These are phyloP conservation scores for Coprinopsis cinerea DNA, from an alignment of 768 basidiomycete genomes.

Conservation along the genomic window DNA sequence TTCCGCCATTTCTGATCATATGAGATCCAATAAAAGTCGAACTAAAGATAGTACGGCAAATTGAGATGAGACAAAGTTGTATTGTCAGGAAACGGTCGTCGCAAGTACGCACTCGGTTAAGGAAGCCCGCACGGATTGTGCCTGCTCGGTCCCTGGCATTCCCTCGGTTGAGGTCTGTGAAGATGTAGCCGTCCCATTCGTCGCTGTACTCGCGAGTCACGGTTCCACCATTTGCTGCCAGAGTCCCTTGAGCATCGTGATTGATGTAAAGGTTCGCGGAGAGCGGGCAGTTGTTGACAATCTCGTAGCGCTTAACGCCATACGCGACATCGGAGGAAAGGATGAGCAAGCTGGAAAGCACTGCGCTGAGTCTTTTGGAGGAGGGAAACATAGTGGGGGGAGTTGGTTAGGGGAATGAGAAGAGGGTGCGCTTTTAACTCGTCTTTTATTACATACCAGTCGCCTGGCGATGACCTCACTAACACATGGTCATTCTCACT, in stretches of 20 bases:
- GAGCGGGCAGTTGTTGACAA: conserved; percentile 11
- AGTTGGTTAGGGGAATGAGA: too few species aligned
- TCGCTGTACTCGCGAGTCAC: not conserved
- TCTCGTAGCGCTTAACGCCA: conserved; percentile 2
- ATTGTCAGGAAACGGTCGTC: not conserved
- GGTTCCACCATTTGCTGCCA: conserved; percentile 1
- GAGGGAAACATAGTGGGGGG: too few species aligned
- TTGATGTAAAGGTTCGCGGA: conserved; percentile 10
- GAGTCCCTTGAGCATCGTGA: conserved; percentile 1
- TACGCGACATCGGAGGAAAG: too few species aligned
- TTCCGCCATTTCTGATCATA: conserved; percentile 21
- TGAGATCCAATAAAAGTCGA: conserved; percentile 24
- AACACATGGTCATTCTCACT: too few species aligned
- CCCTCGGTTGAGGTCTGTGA: conserved; percentile 11
- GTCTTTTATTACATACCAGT: too few species aligned
- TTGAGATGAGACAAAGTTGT: not conserved
- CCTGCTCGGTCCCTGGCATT: not conserved
- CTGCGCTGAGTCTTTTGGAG: too few species aligned
- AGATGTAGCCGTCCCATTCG: conserved; percentile 8
- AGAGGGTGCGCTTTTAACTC: too few species aligned
- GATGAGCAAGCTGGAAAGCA: too few species aligned
- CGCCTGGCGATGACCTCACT: too few species aligned
- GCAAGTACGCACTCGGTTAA: not conserved
- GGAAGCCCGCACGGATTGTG: conserved; percentile 14
- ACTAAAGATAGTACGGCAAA: too few species aligned